phyloP scores from a whole-genome alignment of 2,329 filamentous ascomycete genomes.

The Fusarium goolgardi region DNA sequence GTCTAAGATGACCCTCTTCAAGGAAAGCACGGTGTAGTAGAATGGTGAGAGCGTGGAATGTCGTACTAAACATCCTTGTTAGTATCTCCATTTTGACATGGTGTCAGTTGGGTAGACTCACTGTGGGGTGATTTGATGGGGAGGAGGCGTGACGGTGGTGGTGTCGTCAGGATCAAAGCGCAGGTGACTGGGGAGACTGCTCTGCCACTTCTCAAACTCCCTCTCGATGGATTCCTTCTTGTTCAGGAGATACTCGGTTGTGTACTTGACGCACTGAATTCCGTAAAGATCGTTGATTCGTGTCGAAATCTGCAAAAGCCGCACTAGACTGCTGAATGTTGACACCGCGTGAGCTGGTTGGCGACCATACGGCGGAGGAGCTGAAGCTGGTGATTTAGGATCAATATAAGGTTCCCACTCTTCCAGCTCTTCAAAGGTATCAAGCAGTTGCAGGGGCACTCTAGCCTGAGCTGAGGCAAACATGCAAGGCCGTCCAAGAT shows the following conservation, averaged over 20 bases:
- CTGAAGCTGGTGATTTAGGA: conserved; percentile 43
- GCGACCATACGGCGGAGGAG: conserved; percentile 44
- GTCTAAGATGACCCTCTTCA: conserved; percentile 48
- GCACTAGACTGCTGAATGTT: conserved; percentile 47
- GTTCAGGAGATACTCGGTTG: conserved; percentile 43
- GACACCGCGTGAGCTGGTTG: conserved; percentile 48
- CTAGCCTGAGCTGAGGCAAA: conserved; percentile 50
- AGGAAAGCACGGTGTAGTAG: conserved; percentile 60
- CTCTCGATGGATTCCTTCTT: conserved; percentile 46
- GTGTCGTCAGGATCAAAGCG: conserved; percentile 47
- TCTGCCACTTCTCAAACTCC: conserved; percentile 47
- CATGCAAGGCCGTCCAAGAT: conserved; percentile 51
- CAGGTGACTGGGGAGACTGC: conserved; percentile 42
- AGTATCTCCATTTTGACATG: conserved; percentile 8
- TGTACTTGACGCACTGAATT: conserved; percentile 46
- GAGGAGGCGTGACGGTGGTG: conserved; percentile 43
- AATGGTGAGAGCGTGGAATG: conserved; percentile 57
- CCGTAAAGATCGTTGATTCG: conserved; percentile 47
- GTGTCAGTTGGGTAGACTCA: conserved; percentile 24
- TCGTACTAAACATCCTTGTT: conserved; percentile 40
- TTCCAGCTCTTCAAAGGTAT: conserved; percentile 52
- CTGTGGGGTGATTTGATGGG: conserved; percentile 49
- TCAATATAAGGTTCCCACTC: conserved; percentile 52
- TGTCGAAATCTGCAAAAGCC: conserved; percentile 47
- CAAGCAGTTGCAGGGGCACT: conserved; percentile 49